Conservation (phyloP, 306 rosid species). For the Ormosia semicastrata region DNA sequence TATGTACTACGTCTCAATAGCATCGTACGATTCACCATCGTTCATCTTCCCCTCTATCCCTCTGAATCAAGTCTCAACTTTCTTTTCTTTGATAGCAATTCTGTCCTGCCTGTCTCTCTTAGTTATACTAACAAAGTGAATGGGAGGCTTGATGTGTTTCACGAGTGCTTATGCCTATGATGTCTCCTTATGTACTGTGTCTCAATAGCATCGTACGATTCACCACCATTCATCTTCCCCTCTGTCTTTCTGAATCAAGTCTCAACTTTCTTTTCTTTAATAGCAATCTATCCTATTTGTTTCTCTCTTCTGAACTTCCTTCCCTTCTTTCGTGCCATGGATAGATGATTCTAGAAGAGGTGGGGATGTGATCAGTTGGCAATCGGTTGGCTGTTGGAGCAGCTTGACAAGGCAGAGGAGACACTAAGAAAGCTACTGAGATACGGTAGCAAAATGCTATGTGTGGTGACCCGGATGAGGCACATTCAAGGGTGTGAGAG, state of each 20-base stretch:
- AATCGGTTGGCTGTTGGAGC: too few relatives aligned
- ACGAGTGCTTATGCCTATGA: slow-evolving; percentile 82
- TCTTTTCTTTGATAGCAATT: neutral
- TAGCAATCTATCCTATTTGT: neutral
- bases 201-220: slow-evolving; percentile 48
- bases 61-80: neutral
- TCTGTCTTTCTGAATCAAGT: neutral
- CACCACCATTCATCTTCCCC: slow-evolving; percentile 51
- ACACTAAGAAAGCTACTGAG: too few relatives aligned
- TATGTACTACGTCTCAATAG: slow-evolving; percentile 71
- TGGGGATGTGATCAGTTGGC: too few relatives aligned
- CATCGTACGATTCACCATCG: slow-evolving; percentile 35
- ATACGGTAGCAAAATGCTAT: too few relatives aligned
- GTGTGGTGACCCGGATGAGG: too few relatives aligned
- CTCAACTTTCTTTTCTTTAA: neutral
- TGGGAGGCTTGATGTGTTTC: slow-evolving; percentile 82
- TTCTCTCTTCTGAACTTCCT: neutral
- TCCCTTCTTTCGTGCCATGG: neutral
- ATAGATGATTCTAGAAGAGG: too few relatives aligned
- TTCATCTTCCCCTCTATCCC: slow-evolving; percentile 39
- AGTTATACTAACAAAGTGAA: slow-evolving; percentile 39
- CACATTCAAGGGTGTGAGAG: too few relatives aligned
- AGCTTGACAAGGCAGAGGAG: too few relatives aligned
- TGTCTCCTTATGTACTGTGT: slow-evolving; percentile 75
- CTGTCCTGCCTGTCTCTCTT: too few relatives aligned